Base-by-base conservation (phyloP, 768 basidiomycete species). In the Roridomyces roridus region DNA sequence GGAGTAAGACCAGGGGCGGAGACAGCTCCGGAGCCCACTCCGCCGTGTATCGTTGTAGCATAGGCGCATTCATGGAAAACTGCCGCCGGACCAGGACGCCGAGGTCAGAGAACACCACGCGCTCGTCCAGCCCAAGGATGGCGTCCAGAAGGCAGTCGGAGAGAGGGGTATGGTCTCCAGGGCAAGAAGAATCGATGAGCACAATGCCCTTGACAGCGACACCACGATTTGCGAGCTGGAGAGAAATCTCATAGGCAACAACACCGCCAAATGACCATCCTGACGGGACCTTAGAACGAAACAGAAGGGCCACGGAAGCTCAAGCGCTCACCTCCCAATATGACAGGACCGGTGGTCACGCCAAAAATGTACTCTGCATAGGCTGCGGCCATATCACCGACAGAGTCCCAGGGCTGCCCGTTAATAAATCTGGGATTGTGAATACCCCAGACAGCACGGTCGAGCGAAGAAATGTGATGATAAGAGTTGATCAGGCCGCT, bases 231-330 rank as follows among this genome's bases (percentile, higher is more conserved):
- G 73, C 56, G 17, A 91, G 78, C 24, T 81, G 80, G 0, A 77
- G 78, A 17, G 85, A 82, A 3, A 83, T 71, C 63, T 90, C 89
- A 62, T 84, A 90, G 0, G 89, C 87, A 0, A 84, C 82, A 5
- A 89, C 84, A 2, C 89, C 89, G 12, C 89, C 89, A 59, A 92
- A 88, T 3, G 89, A 92, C 89, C 89, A 92, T 0, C 89, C 89
- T 91, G 50, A 2, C 10, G 8, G 21, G 28, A 53, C 6, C 56
- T 37, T 57, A 26, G 36, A 43, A 10, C 20, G 54, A 43, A 24
- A 2, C 11, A 37, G 10, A 7, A 17, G 10, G 26, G 36, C 23
- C 39, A 15, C 45, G n/a, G 39, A 31, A 23, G 26, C n/a, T n/a
- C n/a, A n/a, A 63, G 10, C n/a, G 54, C 77, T 49, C 57, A 86